A percentile compares a stretch with the other conserved stretches of the same genome.
Conservation (phyloP, 1,139 yeast species). For the Lodderomyces orthopsilosis region DNA sequence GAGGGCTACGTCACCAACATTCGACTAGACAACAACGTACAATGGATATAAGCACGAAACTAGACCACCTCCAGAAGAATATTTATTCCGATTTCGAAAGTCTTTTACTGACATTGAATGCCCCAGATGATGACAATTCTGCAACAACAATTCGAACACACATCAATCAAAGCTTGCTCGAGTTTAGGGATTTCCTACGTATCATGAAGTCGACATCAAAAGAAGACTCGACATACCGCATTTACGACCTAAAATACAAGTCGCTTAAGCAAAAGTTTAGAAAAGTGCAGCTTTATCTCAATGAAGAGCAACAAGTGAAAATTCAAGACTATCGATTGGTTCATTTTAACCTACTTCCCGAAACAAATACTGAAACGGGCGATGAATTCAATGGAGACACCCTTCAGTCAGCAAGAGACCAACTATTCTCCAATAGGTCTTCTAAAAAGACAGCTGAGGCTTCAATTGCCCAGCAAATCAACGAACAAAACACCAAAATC, state of each 20-base stretch:
- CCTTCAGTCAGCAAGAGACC: conserved; percentile 4
- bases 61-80: conserved; percentile 17
- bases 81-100: conserved; percentile 13
- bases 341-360: conserved; percentile 15
- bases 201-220: conserved; percentile 16
- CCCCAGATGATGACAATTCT: conserved; percentile 7
- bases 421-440: conserved; percentile 23
- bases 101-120: conserved; percentile 7
- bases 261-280: conserved; percentile 24
- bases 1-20: neutral
- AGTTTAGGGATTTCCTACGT: conserved; percentile 21
- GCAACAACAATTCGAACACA: conserved; percentile 1
- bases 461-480: conserved; percentile 32
- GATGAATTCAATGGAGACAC: neutral
- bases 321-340: conserved; percentile 29
- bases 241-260: conserved; percentile 22
- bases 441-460: conserved; percentile 13
- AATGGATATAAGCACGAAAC: conserved; percentile 7
- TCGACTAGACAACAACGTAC: too few species aligned
- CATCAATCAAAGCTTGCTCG: conserved; percentile 11
- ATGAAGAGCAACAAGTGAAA: conserved; percentile 23
- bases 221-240: conserved; percentile 12
- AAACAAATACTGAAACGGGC: neutral
- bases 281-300: conserved; percentile 25
- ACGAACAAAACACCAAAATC: conserved; percentile 51